Conservation (phyloP, 768 basidiomycete genomes). For the Mycena indigotica region DNA sequence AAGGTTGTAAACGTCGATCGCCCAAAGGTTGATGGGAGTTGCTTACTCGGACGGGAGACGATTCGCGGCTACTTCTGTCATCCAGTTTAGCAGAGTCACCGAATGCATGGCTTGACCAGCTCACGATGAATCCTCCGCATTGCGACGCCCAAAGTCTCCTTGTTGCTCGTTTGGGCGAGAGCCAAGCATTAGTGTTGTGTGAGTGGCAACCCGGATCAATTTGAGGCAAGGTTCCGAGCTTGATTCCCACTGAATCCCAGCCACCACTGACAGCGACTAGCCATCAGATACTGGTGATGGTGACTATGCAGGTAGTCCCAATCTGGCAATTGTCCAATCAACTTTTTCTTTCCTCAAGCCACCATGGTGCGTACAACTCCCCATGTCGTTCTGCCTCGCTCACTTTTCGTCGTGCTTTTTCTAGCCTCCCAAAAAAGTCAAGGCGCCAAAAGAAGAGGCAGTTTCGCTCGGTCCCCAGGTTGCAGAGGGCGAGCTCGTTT, state of each 20-base stretch:
- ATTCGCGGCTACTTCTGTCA: constrained; percentile 63
- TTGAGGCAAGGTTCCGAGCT: too few species aligned
- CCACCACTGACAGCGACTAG: too few species aligned
- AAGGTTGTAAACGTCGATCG: constrained; percentile 3
- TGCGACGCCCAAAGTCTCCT: constrained; percentile 38
- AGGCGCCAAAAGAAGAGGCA: constrained; percentile 77
- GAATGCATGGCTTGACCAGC: constrained; percentile 10
- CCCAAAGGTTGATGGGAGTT: constrained; percentile 1
- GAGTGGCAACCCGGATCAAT: too few species aligned
- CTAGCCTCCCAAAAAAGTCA: constrained; percentile 84
- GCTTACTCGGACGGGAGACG: constrained; percentile 51
- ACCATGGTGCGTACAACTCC: constrained; percentile 23
- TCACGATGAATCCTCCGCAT: constrained; percentile 40
- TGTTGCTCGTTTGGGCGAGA: constrained; percentile 14
- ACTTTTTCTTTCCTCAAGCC: background rate
- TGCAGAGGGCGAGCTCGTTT: constrained; percentile 94
- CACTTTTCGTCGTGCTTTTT: constrained; percentile 2
- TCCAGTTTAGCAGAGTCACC: constrained; percentile 1
- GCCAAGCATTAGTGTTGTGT: constrained; percentile 2
- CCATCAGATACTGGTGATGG: too few species aligned
- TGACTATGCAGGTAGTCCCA: too few species aligned
- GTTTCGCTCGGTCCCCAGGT: constrained; percentile 95
- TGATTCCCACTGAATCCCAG: too few species aligned
- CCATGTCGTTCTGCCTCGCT: constrained; percentile 17
- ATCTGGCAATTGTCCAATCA: too few species aligned